phyloP scores from a whole-genome alignment of 345 rosid genomes.

The Balakata baccata region DNA sequence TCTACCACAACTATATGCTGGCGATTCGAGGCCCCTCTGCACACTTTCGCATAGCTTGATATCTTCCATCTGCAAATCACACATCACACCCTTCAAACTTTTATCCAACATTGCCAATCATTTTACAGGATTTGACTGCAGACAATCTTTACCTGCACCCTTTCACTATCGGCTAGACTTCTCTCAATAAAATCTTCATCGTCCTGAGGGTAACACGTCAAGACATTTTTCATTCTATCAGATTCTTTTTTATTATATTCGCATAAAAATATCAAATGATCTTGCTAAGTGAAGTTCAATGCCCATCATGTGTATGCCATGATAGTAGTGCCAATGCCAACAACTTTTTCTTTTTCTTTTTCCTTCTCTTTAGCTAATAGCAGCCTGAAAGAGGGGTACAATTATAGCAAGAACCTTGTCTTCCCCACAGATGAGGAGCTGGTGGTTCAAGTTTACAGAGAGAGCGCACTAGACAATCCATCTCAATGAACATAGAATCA shows the following conservation, averaged over 20 bases:
- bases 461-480: too few relatives aligned
- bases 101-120: neutral
- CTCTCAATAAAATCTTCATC: constrained; percentile 54
- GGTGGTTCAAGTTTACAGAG: neutral
- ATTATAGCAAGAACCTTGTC: neutral
- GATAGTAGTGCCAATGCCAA: neutral
- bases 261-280: neutral
- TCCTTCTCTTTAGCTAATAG: too few relatives aligned
- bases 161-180: constrained; percentile 70
- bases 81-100: neutral
- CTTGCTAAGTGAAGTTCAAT: neutral
- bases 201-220: constrained; percentile 43
- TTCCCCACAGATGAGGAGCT: neutral
- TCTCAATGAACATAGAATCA: neutral
- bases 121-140: constrained; percentile 40
- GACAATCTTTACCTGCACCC: constrained; percentile 52
- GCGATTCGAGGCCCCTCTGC: constrained; percentile 72
- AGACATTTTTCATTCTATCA: neutral
- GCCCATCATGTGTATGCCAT: neutral
- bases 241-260: neutral
- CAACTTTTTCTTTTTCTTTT: too few relatives aligned
- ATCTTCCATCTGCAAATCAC: constrained; percentile 63
- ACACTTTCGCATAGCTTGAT: constrained; percentile 66
- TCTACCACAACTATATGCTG: constrained; percentile 61
- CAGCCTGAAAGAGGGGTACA: too few relatives aligned